Conservation (phyloP, 768 basidiomycete species). For the Daedalea quercina region DNA sequence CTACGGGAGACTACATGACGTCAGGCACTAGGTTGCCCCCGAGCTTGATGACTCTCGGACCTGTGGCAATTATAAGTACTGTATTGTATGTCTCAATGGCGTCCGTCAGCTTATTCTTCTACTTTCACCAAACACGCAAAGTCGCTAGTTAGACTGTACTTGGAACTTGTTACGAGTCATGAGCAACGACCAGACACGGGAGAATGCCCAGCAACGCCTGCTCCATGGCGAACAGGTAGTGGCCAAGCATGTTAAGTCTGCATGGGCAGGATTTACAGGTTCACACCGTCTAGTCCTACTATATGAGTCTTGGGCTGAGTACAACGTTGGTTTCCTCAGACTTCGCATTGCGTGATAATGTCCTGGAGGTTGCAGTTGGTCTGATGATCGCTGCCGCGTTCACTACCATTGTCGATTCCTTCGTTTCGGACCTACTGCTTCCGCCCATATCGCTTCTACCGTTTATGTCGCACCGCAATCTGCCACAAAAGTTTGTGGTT, state of each 20-base stretch:
- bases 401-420: constrained; percentile 34
- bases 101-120: too few species aligned
- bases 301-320: neutral
- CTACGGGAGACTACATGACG: too few species aligned
- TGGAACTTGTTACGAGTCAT: too few species aligned
- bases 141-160: too few species aligned
- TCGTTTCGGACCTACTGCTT: constrained; percentile 36
- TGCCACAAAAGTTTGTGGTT: constrained; percentile 37
- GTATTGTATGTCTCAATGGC: too few species aligned
- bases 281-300: neutral
- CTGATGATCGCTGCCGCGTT: constrained; percentile 38
- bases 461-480: constrained; percentile 33
- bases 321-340: neutral
- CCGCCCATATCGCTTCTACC: constrained; percentile 37
- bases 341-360: constrained; percentile 32
- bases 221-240: neutral
- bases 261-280: neutral
- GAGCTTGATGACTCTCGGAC: too few species aligned
- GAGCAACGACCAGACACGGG: neutral
- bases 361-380: constrained; percentile 41
- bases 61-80: too few species aligned
- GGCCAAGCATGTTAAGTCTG: neutral
- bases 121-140: too few species aligned
- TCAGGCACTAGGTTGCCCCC: too few species aligned
- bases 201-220: neutral